Evolutionary conservation across 345 rosid species (phyloP).

Genomic region (Syzygium grande): DNA sequence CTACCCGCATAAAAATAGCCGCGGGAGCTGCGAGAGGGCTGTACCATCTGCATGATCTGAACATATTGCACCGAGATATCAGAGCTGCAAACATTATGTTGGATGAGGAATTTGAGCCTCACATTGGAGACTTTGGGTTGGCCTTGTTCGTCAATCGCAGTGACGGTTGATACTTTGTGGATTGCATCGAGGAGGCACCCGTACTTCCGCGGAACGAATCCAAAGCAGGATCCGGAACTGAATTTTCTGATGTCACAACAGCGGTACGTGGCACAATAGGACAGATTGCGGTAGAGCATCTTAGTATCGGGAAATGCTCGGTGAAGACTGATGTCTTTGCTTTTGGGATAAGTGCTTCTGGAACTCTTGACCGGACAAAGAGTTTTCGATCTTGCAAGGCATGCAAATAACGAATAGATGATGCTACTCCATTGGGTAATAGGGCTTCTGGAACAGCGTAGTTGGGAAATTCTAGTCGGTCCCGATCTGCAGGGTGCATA

Average conservation of each 20-base stretch:
- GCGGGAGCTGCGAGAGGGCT: constrained; percentile 4
- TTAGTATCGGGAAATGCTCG: not conserved
- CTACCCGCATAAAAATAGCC: not conserved
- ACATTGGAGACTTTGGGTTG: constrained; percentile 1
- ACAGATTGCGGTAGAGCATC: not conserved
- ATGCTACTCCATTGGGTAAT: not conserved
- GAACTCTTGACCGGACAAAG: not conserved
- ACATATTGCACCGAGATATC: not conserved
- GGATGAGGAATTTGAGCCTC: constrained; percentile 1
- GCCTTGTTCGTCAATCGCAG: not conserved
- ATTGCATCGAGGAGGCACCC: not conserved
- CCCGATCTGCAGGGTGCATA: not conserved
- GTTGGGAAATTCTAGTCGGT: not conserved
- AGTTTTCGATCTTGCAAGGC: not conserved
- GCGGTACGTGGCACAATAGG: not conserved
- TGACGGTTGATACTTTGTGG: not conserved
- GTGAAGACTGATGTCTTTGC: not conserved
- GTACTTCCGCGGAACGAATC: not conserved
- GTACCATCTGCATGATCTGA: not conserved
- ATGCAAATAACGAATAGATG: not conserved
- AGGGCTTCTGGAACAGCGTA: not conserved
- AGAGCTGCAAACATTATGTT: not conserved
- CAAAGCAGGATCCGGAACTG: not conserved
- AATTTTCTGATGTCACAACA: not conserved
- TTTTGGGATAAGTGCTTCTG: not conserved